phyloP scores from a whole-genome alignment of 805 yeast species.

The Kodamaea lidongshanica region DNA sequence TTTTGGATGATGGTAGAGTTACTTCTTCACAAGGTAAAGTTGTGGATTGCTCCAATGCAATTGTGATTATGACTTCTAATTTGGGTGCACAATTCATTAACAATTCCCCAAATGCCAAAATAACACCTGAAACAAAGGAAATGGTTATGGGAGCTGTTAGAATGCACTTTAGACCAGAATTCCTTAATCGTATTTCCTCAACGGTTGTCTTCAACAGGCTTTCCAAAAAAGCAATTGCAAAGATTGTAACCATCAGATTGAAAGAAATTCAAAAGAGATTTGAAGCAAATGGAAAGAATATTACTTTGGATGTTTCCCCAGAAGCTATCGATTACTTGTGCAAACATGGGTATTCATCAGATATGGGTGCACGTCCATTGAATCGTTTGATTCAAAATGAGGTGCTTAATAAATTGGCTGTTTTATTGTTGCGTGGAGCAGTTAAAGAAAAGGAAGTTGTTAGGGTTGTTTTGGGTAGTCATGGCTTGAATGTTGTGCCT shows the following conservation, averaged over 20 bases:
- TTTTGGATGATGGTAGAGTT: conserved; percentile 93
- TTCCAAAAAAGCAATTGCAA: conserved; percentile 83
- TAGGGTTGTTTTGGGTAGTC: conserved; percentile 48
- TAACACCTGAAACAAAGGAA: conserved; percentile 64
- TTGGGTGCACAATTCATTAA: conserved; percentile 90
- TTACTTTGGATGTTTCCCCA: conserved; percentile 65
- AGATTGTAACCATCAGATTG: conserved; percentile 83
- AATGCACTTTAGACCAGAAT: conserved; percentile 93
- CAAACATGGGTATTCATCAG: conserved; percentile 81
- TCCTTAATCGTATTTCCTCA: conserved; percentile 90
- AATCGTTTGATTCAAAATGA: conserved; percentile 87
- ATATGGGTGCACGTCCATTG: conserved; percentile 95
- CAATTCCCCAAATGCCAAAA: conserved; percentile 55
- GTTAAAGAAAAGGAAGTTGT: conserved; percentile 83
- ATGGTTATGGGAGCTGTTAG: conserved; percentile 79
- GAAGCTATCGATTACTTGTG: conserved; percentile 79
- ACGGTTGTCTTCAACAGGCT: conserved; percentile 90
- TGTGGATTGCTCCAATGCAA: conserved; percentile 86
- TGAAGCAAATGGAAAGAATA: conserved; percentile 72
- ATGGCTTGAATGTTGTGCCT: conserved; percentile 74
- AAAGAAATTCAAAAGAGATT: conserved; percentile 82
- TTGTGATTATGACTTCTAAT: conserved; percentile 94
- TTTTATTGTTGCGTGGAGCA: conserved; percentile 82
- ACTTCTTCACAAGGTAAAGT: conserved; percentile 93
- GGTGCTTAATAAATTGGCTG: conserved; percentile 80